Conservation (phyloP, 2,329 filamentous ascomycete genomes). For the Trichoderma sp. region DNA sequence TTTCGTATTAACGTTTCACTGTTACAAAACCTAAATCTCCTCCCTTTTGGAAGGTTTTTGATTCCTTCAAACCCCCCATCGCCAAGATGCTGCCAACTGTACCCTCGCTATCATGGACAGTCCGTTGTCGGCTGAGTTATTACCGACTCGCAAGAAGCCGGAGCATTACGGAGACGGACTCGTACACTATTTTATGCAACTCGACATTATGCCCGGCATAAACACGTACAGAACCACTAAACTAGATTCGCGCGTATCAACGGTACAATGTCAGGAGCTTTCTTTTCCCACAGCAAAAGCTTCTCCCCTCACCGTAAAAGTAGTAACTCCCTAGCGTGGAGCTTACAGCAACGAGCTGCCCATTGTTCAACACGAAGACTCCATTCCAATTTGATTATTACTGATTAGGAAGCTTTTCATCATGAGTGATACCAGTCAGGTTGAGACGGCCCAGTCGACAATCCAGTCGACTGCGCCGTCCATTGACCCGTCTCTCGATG, state of each 20-base stretch:
- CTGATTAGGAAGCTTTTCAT: neutral
- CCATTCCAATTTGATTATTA: neutral
- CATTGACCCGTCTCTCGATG: neutral
- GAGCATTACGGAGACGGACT: neutral
- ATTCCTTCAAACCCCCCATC: neutral
- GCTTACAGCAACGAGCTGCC: conserved; percentile 11
- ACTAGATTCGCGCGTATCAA: neutral
- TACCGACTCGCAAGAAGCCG: neutral
- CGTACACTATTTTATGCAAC: conserved; percentile 10
- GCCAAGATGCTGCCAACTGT: neutral
- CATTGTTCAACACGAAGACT: neutral
- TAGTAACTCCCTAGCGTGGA: conserved; percentile 8
- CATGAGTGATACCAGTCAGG: conserved; percentile 3
- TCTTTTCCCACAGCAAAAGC: neutral
- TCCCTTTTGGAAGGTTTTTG: neutral
- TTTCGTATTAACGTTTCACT: neutral
- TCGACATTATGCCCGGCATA: conserved; percentile 1
- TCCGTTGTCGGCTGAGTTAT: neutral
- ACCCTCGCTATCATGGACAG: neutral
- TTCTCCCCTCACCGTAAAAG: conserved; percentile 4
- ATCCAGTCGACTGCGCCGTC: conserved; percentile 5
- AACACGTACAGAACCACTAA: neutral
- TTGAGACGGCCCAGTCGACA: neutral
- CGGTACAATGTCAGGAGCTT: conserved; percentile 17
- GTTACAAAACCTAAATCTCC: neutral